Evolutionary conservation across 2,329 filamentous ascomycete genomes (phyloP), one percentile per base, ranked within the genome.

Genomic region (Pyricularia sp.): DNA sequence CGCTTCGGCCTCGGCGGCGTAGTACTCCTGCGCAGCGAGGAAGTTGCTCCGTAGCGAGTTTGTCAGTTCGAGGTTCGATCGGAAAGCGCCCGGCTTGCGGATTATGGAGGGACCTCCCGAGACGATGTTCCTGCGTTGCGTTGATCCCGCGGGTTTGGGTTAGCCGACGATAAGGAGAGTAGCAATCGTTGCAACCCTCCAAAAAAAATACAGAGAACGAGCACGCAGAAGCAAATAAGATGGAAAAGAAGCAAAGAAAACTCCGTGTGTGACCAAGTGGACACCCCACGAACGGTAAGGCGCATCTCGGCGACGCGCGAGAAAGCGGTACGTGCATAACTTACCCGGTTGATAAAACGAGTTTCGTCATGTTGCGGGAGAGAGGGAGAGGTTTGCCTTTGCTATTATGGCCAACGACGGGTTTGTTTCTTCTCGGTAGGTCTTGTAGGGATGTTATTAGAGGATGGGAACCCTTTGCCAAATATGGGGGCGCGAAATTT

Each of bases 31-130:
- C 58, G 91, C 90, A 33, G 90, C 87, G 68, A 87, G 78, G 78
- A 98, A 93, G 79, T 94, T 97, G 76, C 89, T 88, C 74, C 92
- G 91, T 23, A 99, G 86, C 3, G 93, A 92, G 75, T 93, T 94
- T 72, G 93, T 91, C 74, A 99, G 87, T 80, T 99, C 95, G 74
- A 94, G 89, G 78, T 98, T 98, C 68, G 94, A 97, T 77, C 94
- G 93, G 76, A 89, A 89, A 72, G 88, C 87, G 70, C 89, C 86
- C 20, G 90, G 88, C 75, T 92, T 92, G 71, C 92, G 90, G 78
- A 97, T 90, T 71, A 97, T 90, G 66, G 93, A 92, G 69, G 92
- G 91, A 69, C 92, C 92, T 72, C 88, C 89, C 74, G 90, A 90
- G 85, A 97, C 92, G 78, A 97, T 91, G 82, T 97, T 97, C 76